Conservation (phyloP, 2,329 filamentous ascomycete genomes). For the Exophiala xenobiotica region DNA sequence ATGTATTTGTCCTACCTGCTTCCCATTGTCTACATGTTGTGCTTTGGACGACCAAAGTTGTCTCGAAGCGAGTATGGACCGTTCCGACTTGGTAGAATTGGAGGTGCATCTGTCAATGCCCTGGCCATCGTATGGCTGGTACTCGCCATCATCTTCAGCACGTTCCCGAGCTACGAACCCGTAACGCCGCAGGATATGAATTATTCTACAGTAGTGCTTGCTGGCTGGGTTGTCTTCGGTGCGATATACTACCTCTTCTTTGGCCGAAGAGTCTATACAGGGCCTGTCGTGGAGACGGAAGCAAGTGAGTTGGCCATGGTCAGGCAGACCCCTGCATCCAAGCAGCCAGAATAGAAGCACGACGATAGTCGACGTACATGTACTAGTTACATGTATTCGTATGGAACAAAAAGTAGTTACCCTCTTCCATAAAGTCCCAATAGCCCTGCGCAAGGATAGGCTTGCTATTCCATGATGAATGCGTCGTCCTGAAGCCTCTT, state of each 20-base stretch:
- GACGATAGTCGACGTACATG: too few species aligned
- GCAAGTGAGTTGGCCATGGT: slow-evolving; percentile 32
- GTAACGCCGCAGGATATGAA: slow-evolving; percentile 39
- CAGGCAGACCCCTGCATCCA: not conserved
- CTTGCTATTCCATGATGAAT: too few species aligned
- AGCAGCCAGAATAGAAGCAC: too few species aligned
- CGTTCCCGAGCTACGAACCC: slow-evolving; percentile 35
- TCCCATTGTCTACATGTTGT: slow-evolving; percentile 48
- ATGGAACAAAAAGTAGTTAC: too few species aligned
- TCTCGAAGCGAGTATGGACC: slow-evolving; percentile 21
- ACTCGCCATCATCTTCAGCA: slow-evolving; percentile 35
- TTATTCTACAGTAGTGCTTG: slow-evolving; percentile 25
- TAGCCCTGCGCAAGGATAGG: too few species aligned
- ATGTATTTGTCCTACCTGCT: slow-evolving; percentile 52
- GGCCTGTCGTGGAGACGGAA: slow-evolving; percentile 42
- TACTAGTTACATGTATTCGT: too few species aligned
- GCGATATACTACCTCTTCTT: slow-evolving; percentile 47
- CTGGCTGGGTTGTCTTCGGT: slow-evolving; percentile 39
- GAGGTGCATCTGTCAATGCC: slow-evolving; percentile 31
- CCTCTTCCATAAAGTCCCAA: too few species aligned
- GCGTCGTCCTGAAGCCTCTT: too few species aligned
- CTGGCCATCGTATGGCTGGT: slow-evolving; percentile 34
- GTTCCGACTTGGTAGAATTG: slow-evolving; percentile 33
- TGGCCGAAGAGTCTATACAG: slow-evolving; percentile 50
- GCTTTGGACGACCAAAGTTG: slow-evolving; percentile 34